Conservation (phyloP, 805 yeast genomes). For the Wickerhamiella occidentalis region DNA sequence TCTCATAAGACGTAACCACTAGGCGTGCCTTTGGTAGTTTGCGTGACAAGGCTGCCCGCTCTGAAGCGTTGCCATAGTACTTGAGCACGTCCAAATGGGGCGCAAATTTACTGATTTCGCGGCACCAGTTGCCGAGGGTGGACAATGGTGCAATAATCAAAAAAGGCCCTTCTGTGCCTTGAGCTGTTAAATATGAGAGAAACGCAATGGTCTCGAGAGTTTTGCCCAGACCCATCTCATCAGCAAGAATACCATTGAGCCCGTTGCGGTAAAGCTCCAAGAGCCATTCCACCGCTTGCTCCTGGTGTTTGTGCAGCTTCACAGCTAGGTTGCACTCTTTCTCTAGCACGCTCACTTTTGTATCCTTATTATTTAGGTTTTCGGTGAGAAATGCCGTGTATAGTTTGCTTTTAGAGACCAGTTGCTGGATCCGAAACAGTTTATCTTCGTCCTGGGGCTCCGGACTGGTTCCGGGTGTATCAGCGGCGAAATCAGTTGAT, state of each 20-base stretch:
- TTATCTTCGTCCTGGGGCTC: conserved; percentile 4
- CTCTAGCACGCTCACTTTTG: conserved; percentile 17
- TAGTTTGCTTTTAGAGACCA: conserved; percentile 79
- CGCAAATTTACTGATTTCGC: conserved; percentile 60
- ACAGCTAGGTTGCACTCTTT: conserved; percentile 52
- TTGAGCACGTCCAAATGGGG: conserved; percentile 49
- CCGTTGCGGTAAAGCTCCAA: conserved; percentile 85
- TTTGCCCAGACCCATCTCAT: conserved; percentile 96
- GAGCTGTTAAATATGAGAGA: conserved; percentile 60
- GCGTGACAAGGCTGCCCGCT: conserved; percentile 37
- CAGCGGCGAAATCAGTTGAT: background rate
- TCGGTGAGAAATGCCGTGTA: conserved; percentile 80
- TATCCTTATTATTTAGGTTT: conserved; percentile 34
- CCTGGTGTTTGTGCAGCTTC: conserved; percentile 65
- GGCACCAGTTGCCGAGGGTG: conserved; percentile 75
- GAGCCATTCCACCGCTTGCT: conserved; percentile 86
- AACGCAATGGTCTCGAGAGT: conserved; percentile 81
- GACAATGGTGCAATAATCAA: conserved; percentile 89
- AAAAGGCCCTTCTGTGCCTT: conserved; percentile 75
- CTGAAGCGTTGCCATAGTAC: conserved; percentile 52
- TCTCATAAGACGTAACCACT: conserved; percentile 72
- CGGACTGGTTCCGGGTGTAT: background rate
- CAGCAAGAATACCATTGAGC: conserved; percentile 86
- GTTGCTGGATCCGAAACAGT: conserved; percentile 41
- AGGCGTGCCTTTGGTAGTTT: conserved; percentile 34